These are phyloP conservation scores for Fraxinus greggii DNA, from an alignment of 305 asterid genomes.

Conservation along the genomic window DNA sequence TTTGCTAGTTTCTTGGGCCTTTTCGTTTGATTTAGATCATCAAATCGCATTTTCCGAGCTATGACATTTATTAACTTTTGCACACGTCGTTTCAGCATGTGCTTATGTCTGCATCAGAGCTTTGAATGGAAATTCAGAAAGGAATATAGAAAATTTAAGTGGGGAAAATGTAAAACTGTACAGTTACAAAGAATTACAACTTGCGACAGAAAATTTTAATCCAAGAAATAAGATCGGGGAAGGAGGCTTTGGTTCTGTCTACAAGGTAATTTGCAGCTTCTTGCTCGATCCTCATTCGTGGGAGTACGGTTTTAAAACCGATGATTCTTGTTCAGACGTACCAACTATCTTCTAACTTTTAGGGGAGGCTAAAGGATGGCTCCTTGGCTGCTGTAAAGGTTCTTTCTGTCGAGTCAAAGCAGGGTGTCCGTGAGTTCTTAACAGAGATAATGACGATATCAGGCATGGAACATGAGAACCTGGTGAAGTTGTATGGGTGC, in stretches of 20 bases:
- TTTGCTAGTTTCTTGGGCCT: not conserved
- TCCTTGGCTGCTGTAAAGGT: conserved; percentile 77
- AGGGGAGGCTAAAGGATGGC: conserved; percentile 81
- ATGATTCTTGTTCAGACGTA: not conserved
- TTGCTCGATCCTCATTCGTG: not conserved
- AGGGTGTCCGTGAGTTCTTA: conserved; percentile 69
- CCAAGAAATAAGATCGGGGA: conserved; percentile 61
- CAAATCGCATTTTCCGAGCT: not conserved
- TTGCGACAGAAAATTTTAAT: conserved; percentile 64
- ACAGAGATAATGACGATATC: conserved; percentile 66
- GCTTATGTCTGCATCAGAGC: conserved; percentile 11
- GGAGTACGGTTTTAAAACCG: not conserved
- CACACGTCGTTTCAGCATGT: not conserved
- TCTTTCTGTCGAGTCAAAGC: conserved; percentile 76
- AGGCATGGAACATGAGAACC: conserved; percentile 77
- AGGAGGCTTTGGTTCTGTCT: conserved; percentile 91
- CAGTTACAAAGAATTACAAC: conserved; percentile 60
- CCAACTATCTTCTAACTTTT: conserved; percentile 22
- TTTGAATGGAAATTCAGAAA: conserved; percentile 26
- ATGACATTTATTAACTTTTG: not conserved
- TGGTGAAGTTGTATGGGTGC: conserved; percentile 79
- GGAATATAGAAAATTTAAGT: conserved; percentile 56
- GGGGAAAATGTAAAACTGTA: conserved; percentile 50
- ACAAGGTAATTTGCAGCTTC: conserved; percentile 50
- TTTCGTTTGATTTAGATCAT: not conserved